phyloP scores from a whole-genome alignment of 2,329 filamentous ascomycete species.

The Fusarium sp. region DNA sequence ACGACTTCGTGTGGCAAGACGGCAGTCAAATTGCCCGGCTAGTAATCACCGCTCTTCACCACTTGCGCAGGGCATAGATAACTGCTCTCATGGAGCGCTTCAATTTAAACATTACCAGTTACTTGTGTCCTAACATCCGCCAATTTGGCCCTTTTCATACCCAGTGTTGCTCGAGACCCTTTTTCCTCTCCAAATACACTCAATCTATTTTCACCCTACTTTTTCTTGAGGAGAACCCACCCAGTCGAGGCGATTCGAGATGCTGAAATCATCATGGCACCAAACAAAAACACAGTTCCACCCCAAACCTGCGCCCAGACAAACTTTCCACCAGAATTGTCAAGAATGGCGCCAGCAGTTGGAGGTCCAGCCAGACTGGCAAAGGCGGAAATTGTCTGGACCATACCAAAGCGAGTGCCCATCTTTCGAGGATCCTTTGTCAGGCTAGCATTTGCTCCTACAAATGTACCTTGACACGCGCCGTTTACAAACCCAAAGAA shows the following conservation, averaged over 20 bases:
- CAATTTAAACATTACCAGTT: conserved; percentile 37
- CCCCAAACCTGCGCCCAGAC: conserved; percentile 65
- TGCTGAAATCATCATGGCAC: conserved; percentile 52
- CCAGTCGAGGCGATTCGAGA: conserved; percentile 57
- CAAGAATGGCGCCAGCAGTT: conserved; percentile 53
- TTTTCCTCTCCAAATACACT: not conserved
- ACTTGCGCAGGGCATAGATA: conserved; percentile 27
- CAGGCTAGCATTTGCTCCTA: conserved; percentile 58
- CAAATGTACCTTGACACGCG: conserved; percentile 53
- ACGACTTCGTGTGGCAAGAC: conserved; percentile 76
- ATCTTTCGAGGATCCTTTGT: conserved; percentile 59
- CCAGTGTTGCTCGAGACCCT: not conserved
- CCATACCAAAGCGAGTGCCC: conserved; percentile 62
- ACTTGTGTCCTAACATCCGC: not conserved
- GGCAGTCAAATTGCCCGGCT: conserved; percentile 70
- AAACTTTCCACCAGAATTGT: conserved; percentile 51
- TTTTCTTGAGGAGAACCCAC: conserved; percentile 56
- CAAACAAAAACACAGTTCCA: conserved; percentile 58
- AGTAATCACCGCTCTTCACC: conserved; percentile 53
- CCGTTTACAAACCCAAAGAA: conserved; percentile 52
- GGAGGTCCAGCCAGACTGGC: conserved; percentile 61
- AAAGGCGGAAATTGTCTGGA: conserved; percentile 59
- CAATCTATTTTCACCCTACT: not conserved
- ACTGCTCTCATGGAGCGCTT: not conserved
- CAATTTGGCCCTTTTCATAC: not conserved